These are phyloP conservation scores for Yamagishiella unicocca DNA, from an alignment of 139 green algal genomes.

Conservation along the genomic window DNA sequence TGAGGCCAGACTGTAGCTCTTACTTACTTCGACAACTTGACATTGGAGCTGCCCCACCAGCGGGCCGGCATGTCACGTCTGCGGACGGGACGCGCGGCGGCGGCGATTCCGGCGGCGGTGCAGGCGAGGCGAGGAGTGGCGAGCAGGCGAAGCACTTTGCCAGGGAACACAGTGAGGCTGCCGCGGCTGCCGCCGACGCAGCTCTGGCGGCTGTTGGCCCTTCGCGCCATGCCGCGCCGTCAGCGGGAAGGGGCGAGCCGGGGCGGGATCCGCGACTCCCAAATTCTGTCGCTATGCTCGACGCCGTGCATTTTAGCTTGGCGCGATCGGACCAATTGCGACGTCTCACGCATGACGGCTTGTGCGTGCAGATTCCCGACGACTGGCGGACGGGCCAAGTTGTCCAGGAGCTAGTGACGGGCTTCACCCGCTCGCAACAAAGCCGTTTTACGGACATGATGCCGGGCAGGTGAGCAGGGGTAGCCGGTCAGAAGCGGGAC, in stretches of 20 bases:
- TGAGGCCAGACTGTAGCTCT: no score
- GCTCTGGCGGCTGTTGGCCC: not conserved
- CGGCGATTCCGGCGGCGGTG: not conserved
- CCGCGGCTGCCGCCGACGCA: not conserved
- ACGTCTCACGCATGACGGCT: no score
- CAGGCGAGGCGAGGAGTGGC: no score
- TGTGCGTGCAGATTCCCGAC: constrained; percentile 27
- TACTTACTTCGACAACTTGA: no score
- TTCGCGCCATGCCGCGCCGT: not conserved
- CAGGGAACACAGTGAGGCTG: not conserved
- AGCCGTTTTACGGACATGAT: constrained; percentile 37
- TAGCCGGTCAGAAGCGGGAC: no score
- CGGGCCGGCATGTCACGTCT: not conserved
- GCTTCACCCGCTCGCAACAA: constrained; percentile 12
- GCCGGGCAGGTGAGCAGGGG: not conserved
- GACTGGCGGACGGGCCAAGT: constrained; percentile 22
- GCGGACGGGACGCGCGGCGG: not conserved
- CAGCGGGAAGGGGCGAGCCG: not conserved
- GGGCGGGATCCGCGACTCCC: no score
- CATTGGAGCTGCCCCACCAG: not conserved
- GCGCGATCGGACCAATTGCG: no score
- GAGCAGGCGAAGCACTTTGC: no score
- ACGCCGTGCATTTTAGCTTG: no score
- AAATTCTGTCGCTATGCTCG: no score
- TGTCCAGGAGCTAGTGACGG: constrained; percentile 30